Percentiles rank a stretch among this genome's conserved stretches.
Conservation (phyloP, 2,329 filamentous ascomycete species). For the Amauroascus niger region DNA sequence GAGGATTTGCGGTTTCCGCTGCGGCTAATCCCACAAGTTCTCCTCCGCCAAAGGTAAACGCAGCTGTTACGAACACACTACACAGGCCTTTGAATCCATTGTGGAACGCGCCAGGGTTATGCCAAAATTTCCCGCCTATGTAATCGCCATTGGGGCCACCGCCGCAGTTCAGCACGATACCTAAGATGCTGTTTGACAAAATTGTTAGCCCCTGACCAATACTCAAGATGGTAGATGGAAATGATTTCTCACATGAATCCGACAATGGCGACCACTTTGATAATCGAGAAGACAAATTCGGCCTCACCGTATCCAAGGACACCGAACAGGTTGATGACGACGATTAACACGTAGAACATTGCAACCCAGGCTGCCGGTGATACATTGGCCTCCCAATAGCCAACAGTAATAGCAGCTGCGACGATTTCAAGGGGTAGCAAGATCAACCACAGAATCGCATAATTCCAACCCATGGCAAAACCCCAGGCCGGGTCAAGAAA, state of each 20-base stretch:
- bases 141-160: conserved; percentile 65
- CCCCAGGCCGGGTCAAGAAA: conserved; percentile 93
- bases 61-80: conserved; percentile 53
- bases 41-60: conserved; percentile 54
- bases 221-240: background rate
- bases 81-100: conserved; percentile 58
- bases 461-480: conserved; percentile 93
- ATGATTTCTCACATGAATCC: conserved; percentile 63
- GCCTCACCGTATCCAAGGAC: conserved; percentile 84
- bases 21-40: conserved; percentile 53
- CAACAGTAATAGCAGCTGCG: conserved; percentile 72
- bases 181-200: conserved; percentile 56
- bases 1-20: conserved; percentile 49
- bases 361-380: conserved; percentile 69
- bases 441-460: conserved; percentile 79
- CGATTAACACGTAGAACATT: conserved; percentile 66
- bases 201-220: background rate
- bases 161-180: conserved; percentile 75
- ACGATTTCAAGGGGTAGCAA: conserved; percentile 79
- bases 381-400: conserved; percentile 62
- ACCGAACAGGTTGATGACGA: conserved; percentile 77
- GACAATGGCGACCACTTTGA: conserved; percentile 79
- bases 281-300: conserved; percentile 74
- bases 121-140: conserved; percentile 71
- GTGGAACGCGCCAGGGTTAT: conserved; percentile 63